Evolutionary conservation across 2,329 filamentous ascomycete species (phyloP), one percentile per base, ranked within the genome.

Genomic region (Thielaviopsis punctulata): DNA sequence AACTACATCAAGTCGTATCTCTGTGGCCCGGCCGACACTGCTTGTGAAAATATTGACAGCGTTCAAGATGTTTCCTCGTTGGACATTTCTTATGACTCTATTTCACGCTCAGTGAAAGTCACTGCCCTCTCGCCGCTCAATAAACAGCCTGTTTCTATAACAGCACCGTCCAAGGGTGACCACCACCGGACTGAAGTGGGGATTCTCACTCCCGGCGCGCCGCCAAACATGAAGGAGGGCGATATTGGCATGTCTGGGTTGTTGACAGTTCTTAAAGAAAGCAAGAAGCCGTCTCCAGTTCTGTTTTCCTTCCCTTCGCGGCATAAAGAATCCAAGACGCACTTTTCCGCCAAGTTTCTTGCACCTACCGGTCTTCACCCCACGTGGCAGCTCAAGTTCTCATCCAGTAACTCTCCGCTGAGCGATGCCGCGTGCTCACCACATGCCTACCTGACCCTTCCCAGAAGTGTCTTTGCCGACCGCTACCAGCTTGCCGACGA

Each of bases 301-400:
- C 70, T 90, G 45, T 95, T 96, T 68, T 79, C 84, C 44, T 92
- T 94, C 58, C 81, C 86, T 2, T 80, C 86, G 2, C 80, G 88
- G 0, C 89, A 95, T 64, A 69, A 73, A 36, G 78, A 84, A 58
- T 69, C 75, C 12, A 60, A 65, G 1, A 64, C 70, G 0, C 73
- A 67, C 49, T 93, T 86, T 64, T 72, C 69, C 0, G 72, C 80
- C 19, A 66, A 66, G 1, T 88, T 94, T 61, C 63, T 77, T n/a
- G 57, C 69, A 2, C 88, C 88, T 1, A 82, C 80, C 0, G 89
- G 90, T 8, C 73, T 95, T 9, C 90, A 95, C 66, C 90, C 90
- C 1, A 85, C 80, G 0, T 70, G 95, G 55, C 76, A 80, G 59
- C 72, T 94, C 50, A 72, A 68, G 2, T 68, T 95, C 33, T 73